Evolutionary conservation across 2,329 filamentous ascomycete genomes (phyloP), one percentile per base, ranked within the genome.

Genomic region (Colletotrichum limetticola): DNA sequence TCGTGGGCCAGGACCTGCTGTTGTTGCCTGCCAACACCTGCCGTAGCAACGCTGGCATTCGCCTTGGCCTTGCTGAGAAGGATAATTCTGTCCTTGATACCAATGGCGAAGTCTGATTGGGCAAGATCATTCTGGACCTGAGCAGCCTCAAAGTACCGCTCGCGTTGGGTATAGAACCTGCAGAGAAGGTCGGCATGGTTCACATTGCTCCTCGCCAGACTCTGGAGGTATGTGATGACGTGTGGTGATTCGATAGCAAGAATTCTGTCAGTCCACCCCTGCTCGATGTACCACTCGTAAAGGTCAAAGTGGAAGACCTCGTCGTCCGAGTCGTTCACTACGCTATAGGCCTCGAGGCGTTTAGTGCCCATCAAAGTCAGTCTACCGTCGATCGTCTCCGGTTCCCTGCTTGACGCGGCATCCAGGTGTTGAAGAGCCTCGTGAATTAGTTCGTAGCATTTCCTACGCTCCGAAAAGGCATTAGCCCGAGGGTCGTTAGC

Each of bases 271-370:
- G 91, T 93, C 91, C 94, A 95, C 22, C 93, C 93, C 80, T 95
- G 92, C 66, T 89, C 84, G 76, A 98, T 91, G 82, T 99, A 99
- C 96, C 97, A 99, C 78, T 98, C 95, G 80, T 98, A 99, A n/a
- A 99, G 88, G 78, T 94, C 95, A 74, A 94, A 97, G 81, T 98
- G 93, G 85, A 99, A 99, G 5, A 98, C 94, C 79, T 98, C 94
- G 76, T 99, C 97, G 16, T 92, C 90, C 0, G 96, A 97, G 71
- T 89, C 90, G 79, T 97, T 94, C 77, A 99, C 95, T 2, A 98
- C 94, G 57, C 92, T 90, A 82, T 98, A 98, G 0, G 97, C 96
- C 84, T 99, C 96, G 62, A 91, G 90, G 75, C 94, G 90, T 81
- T 97, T 95, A 59, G 92, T 95, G 2, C 92, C 91, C 24, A 94